These are phyloP conservation scores for Neoascochyta sp. DNA, from an alignment of 2,329 filamentous ascomycete species.

Conservation along the genomic window DNA sequence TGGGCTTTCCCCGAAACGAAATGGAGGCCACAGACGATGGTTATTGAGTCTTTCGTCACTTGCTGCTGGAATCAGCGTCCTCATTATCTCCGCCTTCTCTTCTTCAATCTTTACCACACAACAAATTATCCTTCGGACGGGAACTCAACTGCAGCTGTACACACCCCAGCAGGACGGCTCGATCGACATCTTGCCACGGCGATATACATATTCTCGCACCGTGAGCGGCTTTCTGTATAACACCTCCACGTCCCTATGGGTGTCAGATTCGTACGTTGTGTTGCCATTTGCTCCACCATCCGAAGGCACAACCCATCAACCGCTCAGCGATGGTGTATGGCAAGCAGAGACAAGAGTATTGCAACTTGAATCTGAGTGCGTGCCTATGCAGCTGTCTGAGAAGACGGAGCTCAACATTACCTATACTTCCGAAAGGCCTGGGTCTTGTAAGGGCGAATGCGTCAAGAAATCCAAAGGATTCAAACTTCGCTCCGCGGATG, in stretches of 20 bases:
- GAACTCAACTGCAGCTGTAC: not conserved
- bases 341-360: slow-evolving; percentile 4
- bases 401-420: not conserved
- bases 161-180: not conserved
- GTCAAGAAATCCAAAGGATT: not conserved
- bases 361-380: slow-evolving; percentile 3
- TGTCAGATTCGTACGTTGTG: slow-evolving; percentile 4
- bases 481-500: slow-evolving; percentile 2
- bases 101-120: not conserved
- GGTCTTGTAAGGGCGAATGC: not conserved
- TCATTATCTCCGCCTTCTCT: slow-evolving; percentile 1
- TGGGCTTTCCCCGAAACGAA: not conserved
- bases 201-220: slow-evolving; percentile 6
- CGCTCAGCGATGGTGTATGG: slow-evolving; percentile 2
- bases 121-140: not conserved
- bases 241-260: slow-evolving; percentile 5
- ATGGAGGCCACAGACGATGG: slow-evolving; percentile 1
- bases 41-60: slow-evolving; percentile 1
- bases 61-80: slow-evolving; percentile 2
- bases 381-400: not conserved
- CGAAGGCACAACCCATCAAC: not conserved
- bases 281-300: slow-evolving; percentile 2
- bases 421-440: not conserved
- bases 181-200: slow-evolving; percentile 1
- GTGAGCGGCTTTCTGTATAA: slow-evolving; percentile 7